phyloP scores from a whole-genome alignment of 306 rosid genomes.

The Canavalia gladiata region DNA sequence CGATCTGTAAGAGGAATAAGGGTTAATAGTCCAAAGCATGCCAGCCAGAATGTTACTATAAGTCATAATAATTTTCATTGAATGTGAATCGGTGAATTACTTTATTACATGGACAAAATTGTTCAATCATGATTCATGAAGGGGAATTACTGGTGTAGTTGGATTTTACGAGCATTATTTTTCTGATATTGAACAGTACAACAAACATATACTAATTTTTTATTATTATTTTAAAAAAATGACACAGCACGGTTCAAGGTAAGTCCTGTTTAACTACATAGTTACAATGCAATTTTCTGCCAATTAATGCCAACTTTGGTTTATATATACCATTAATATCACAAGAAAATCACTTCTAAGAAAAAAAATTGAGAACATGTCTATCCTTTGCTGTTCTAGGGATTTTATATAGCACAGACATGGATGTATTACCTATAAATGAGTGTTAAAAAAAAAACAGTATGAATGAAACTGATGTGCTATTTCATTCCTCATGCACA shows the following conservation, averaged over 20 bases:
- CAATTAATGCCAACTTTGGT: background rate
- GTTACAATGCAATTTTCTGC: background rate
- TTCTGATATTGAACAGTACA: background rate
- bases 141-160: background rate
- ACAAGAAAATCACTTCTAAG: background rate
- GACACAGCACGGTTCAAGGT: background rate
- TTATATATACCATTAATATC: background rate
- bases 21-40: background rate
- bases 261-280: background rate
- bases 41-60: background rate
- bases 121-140: background rate
- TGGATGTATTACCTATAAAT: background rate
- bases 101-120: background rate
- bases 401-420: background rate
- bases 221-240: background rate
- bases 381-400: background rate
- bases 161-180: background rate
- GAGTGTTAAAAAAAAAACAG: background rate
- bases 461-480: background rate
- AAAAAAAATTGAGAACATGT: background rate
- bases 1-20: background rate
- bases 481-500: slow-evolving; percentile 21
- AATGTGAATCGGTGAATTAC: background rate
- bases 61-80: slow-evolving; percentile 1
- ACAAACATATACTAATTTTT: background rate